Evolutionary conservation across 768 basidiomycete species (phyloP).

Genomic region (Lactarius tabidus): DNA sequence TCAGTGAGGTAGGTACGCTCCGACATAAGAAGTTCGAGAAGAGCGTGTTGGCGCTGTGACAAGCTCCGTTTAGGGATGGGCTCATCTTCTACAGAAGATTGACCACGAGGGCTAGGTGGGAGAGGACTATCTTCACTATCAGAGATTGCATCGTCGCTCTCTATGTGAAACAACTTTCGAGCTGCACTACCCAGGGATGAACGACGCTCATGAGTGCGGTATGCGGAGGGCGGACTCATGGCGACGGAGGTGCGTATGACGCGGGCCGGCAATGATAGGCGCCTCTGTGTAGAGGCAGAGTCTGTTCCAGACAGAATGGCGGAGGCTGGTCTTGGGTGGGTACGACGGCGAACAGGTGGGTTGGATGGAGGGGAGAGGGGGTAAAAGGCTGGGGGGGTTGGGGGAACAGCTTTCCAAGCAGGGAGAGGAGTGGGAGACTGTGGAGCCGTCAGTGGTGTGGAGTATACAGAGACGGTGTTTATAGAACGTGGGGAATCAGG

Average conservation of each 20-base stretch:
- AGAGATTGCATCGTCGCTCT: conserved; percentile 31
- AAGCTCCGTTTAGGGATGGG: conserved; percentile 14
- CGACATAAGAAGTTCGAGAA: conserved; percentile 80
- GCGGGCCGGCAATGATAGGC: conserved; percentile 18
- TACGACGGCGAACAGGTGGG: conserved; percentile 17
- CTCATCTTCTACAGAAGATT: background rate
- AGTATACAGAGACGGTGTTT: conserved; percentile 11
- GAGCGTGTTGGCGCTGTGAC: conserved; percentile 54
- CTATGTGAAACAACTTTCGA: conserved; percentile 34
- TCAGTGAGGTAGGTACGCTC: conserved; percentile 82
- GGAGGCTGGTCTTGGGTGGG: conserved; percentile 22
- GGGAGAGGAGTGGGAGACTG: conserved; percentile 16
- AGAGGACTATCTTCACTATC: conserved; percentile 30
- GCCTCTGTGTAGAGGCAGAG: conserved; percentile 6
- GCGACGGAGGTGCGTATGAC: background rate
- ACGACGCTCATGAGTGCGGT: conserved; percentile 13
- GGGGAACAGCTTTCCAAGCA: conserved; percentile 25
- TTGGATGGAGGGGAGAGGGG: conserved; percentile 12
- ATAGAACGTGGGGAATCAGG: conserved; percentile 8
- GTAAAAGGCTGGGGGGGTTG: conserved; percentile 21
- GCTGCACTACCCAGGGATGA: conserved; percentile 15
- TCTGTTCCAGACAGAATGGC: conserved; percentile 2
- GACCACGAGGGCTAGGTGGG: conserved; percentile 1
- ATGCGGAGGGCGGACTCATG: conserved; percentile 9
- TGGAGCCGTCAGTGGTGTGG: conserved; percentile 13